These are phyloP conservation scores for Metschnikowia vanudenii DNA, from an alignment of 805 yeast genomes.

Conservation along the genomic window DNA sequence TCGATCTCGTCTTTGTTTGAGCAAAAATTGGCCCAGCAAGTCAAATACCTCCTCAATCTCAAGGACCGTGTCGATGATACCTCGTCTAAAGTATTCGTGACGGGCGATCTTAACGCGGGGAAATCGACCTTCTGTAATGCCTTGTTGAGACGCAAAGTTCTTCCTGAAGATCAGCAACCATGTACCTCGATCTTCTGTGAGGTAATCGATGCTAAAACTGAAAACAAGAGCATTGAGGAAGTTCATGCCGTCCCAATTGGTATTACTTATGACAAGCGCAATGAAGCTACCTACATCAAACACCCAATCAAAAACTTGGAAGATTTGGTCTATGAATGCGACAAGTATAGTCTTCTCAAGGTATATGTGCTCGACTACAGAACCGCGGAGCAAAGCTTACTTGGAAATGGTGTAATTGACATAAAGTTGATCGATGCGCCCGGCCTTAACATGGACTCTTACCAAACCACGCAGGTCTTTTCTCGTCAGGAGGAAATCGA, in stretches of 20 bases:
- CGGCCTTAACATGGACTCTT: conserved; percentile 89
- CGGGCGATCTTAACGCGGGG: conserved; percentile 97
- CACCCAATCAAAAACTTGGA: conserved; percentile 56
- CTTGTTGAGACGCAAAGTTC: conserved; percentile 64
- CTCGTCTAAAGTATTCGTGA: conserved; percentile 88
- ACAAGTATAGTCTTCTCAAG: conserved; percentile 67
- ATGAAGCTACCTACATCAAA: conserved; percentile 64
- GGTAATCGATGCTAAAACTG: conserved; percentile 72
- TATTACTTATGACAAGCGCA: conserved; percentile 46
- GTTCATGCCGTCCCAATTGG: conserved; percentile 85
- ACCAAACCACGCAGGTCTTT: conserved; percentile 91
- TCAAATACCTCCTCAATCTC: conserved; percentile 66
- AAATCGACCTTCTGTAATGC: conserved; percentile 96
- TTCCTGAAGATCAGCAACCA: conserved; percentile 98
- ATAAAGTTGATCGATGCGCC: conserved; percentile 96
- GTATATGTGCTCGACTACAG: conserved; percentile 81
- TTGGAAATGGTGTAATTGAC: conserved; percentile 88
- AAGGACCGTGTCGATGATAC: conserved; percentile 87
- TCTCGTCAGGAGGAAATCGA: conserved; percentile 97
- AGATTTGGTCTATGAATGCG: conserved; percentile 70
- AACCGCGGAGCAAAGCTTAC: conserved; percentile 61
- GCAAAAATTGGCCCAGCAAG: conserved; percentile 61
- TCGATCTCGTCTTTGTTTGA: conserved; percentile 70
- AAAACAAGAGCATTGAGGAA: conserved; percentile 75
- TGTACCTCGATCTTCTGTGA: conserved; percentile 96